Percentiles rank a stretch among this genome's conserved stretches.
Evolutionary conservation across 2,329 filamentous ascomycete genomes (phyloP).

Genomic region (Pestalotiopsis sp.): DNA sequence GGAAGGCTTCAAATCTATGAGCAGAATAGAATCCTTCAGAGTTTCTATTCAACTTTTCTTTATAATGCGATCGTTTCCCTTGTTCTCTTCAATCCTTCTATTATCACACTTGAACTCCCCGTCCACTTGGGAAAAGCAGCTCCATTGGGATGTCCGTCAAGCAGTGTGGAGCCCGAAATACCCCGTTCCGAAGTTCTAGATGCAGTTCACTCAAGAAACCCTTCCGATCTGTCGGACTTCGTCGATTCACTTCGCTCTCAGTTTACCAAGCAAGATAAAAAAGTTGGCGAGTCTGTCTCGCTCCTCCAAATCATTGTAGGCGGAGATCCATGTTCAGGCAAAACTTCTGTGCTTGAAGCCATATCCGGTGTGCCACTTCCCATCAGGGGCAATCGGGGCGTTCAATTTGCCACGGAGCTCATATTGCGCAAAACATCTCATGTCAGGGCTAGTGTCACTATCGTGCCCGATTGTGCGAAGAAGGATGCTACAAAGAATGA

Average conservation of each 20-base stretch:
- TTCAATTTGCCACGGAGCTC: slow-evolving; percentile 63
- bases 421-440: slow-evolving; percentile 47
- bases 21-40: too few species aligned
- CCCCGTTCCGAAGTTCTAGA: neutral
- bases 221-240: slow-evolving; percentile 37
- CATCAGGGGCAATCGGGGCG: slow-evolving; percentile 57
- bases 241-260: slow-evolving; percentile 39
- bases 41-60: too few species aligned
- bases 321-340: slow-evolving; percentile 63
- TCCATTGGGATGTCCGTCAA: neutral
- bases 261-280: slow-evolving; percentile 28
- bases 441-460: slow-evolving; percentile 35
- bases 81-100: too few species aligned
- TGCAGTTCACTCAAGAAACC: slow-evolving; percentile 22
- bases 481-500: slow-evolving; percentile 23
- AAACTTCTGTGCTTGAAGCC: slow-evolving; percentile 65
- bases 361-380: slow-evolving; percentile 64
- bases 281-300: slow-evolving; percentile 28
- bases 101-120: neutral
- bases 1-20: too few species aligned
- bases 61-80: too few species aligned
- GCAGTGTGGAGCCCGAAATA: neutral
- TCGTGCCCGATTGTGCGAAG: slow-evolving; percentile 33
- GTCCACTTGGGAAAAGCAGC: neutral
- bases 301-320: slow-evolving; percentile 55